phyloP scores from a whole-genome alignment of 2,329 filamentous ascomycete species.

The Apiospora phragmitis region DNA sequence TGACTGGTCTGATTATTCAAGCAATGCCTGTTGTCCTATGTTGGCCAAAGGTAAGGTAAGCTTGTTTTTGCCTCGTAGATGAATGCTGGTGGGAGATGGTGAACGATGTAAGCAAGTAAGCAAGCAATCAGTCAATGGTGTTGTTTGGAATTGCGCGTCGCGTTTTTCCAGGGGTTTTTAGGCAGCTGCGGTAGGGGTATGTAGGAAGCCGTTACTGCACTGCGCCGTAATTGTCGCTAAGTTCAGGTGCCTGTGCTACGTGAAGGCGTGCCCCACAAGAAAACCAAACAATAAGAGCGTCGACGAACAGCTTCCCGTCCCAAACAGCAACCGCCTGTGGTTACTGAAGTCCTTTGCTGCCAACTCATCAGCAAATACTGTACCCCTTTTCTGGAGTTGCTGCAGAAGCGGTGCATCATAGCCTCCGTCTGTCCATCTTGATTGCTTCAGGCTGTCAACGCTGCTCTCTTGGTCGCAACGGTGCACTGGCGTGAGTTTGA shows the following conservation, averaged over 20 bases:
- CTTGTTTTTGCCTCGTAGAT: not conserved
- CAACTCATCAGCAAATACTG: not conserved
- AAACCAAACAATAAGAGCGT: not conserved
- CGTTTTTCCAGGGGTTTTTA: not conserved
- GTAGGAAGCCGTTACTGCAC: not conserved
- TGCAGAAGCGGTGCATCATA: not conserved
- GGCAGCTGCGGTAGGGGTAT: not conserved
- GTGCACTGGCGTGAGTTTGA: not conserved
- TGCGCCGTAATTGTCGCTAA: not conserved
- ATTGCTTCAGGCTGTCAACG: not conserved
- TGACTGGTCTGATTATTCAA: not conserved
- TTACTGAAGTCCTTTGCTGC: too few relatives aligned
- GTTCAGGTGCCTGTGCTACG: not conserved
- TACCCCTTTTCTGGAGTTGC: too few relatives aligned
- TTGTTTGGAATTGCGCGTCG: not conserved
- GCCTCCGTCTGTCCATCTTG: not conserved
- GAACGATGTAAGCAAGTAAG: not conserved
- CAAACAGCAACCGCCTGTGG: not conserved
- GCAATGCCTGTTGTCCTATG: not conserved
- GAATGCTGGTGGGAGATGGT: not conserved
- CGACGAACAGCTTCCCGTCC: too few relatives aligned
- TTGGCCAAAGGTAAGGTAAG: not conserved
- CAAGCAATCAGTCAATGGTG: not conserved
- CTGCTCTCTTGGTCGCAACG: not conserved
- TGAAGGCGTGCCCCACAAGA: not conserved